Evolutionary conservation across 106 monocot species (phyloP).

Genomic region (Apostasia shenzhenica): DNA sequence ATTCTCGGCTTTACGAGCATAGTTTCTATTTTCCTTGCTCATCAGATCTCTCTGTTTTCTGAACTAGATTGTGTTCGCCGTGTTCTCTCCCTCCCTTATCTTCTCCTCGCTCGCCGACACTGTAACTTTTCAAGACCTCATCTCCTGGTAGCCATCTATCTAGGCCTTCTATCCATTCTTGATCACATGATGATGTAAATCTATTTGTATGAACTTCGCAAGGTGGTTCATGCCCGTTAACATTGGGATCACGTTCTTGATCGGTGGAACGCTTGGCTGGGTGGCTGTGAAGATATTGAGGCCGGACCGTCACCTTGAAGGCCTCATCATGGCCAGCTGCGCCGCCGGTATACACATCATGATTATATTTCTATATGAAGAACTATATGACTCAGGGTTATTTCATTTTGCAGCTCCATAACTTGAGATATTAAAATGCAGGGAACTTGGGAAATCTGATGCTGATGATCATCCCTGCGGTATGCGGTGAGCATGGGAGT

Average conservation of each 20-base stretch:
- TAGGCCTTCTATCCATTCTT: too few relatives aligned
- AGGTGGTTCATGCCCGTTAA: slow-evolving; percentile 98
- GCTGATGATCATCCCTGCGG: slow-evolving; percentile 53
- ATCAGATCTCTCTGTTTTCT: neutral
- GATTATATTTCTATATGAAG: neutral
- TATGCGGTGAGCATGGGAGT: slow-evolving; percentile 37
- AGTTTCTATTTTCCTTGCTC: neutral
- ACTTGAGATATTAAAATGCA: slow-evolving; percentile 4
- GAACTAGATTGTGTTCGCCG: slow-evolving; percentile 35
- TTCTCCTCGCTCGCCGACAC: slow-evolving; percentile 42
- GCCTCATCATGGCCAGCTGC: slow-evolving; percentile 55
- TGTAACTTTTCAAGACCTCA: slow-evolving; percentile 42
- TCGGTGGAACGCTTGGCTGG: slow-evolving; percentile 70
- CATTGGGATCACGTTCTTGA: slow-evolving; percentile 44
- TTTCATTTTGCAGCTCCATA: neutral
- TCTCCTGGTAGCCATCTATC: slow-evolving; percentile 35
- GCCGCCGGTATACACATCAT: slow-evolving; percentile 39
- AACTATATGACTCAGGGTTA: too few relatives aligned
- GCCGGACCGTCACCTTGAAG: slow-evolving; percentile 45
- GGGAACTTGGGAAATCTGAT: slow-evolving; percentile 67
- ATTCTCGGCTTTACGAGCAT: neutral
- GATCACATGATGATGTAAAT: neutral
- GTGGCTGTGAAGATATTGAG: slow-evolving; percentile 50
- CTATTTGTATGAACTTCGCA: neutral
- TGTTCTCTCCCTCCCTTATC: slow-evolving; percentile 46